These are phyloP conservation scores for Lolium rigidum DNA, from an alignment of 176 grass and related monocot genomes.

Conservation along the genomic window DNA sequence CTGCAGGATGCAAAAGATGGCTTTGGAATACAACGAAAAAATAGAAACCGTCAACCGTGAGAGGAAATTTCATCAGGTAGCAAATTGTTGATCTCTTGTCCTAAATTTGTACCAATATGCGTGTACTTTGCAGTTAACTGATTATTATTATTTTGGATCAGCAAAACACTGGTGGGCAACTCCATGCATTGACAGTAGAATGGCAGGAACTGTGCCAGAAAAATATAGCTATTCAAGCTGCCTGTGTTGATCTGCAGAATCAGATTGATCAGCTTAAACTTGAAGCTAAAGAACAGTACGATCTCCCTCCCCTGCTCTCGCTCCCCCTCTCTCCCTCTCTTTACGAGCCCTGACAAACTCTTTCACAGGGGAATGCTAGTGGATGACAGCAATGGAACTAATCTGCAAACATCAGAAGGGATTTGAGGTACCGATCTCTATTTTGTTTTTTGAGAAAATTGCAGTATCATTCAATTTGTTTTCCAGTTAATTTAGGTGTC, in stretches of 20 bases:
- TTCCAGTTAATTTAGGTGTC: background rate
- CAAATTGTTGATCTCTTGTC: background rate
- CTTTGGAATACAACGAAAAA: conserved; percentile 83
- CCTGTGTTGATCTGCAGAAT: conserved; percentile 78
- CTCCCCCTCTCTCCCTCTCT: background rate
- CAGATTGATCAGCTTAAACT: conserved; percentile 74
- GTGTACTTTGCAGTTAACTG: conserved; percentile 15
- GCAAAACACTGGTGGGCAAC: conserved; percentile 89
- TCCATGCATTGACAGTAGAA: conserved; percentile 75
- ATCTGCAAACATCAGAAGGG: conserved; percentile 33
- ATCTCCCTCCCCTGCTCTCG: background rate
- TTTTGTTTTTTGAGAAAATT: conserved; percentile 9
- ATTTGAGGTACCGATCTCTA: conserved; percentile 48
- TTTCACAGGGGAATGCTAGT: conserved; percentile 65
- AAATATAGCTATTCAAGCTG: conserved; percentile 85
- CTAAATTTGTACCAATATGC: conserved; percentile 21
- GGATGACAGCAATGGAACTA: conserved; percentile 51
- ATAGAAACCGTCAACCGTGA: conserved; percentile 92
- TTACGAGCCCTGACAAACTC: conserved; percentile 8
- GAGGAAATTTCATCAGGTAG: conserved; percentile 97
- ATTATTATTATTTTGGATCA: conserved; percentile 52
- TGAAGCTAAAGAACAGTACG: conserved; percentile 79
- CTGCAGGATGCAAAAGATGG: conserved; percentile 79
- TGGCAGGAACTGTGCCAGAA: conserved; percentile 94
- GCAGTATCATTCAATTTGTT: background rate